Base-by-base conservation (phyloP, 441 rosid species). In the Populus hybrid region DNA sequence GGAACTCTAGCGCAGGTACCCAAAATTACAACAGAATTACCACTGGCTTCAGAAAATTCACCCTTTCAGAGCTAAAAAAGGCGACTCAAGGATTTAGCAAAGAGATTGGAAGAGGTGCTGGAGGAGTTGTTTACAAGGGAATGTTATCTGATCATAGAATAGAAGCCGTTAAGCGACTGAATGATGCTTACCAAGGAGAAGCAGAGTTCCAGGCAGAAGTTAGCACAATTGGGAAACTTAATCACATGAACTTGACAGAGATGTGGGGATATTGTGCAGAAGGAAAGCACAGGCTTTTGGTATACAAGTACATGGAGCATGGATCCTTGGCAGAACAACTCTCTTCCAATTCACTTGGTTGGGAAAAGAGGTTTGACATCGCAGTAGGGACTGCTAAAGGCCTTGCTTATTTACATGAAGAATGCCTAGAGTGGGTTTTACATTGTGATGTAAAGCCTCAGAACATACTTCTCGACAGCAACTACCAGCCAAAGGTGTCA, bases 371-470 rank as follows among this genome's bases (percentile, higher is more conserved):
- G 57, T 82, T 50, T 10, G 73, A 82, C 1, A 80, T 86, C 57
- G 88, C 85, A 0, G 23, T 82, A 0, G 86, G 88, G 3, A 76
- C 80, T 0, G 84, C 87, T 1, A 82, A 57, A 63, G 82, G 87
- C 16, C 67, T 83, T 16, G 84, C 86, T 8, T 86, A 81, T 65
- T 26, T 86, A 14, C 88, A 83, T 14, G 87, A 86, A 59, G 88
- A 86, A 68, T 86, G 87, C 67, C 69, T 84, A 61, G 86, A 84
- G 32, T 84, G 87, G 87, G 72, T 86, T 64, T 74, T 83, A 6
- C 89, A 88, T 32, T 88, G 89, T 35, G 89, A 83, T 14, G 73
- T 88, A 57, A 86, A 88, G 75, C 89, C 89, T n/a, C 82, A 84
- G 12, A 82, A 88, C 80, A 88, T 84, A 36, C 87, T 86, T 3